Conservation (phyloP, 106 monocot genomes). For the Narthecium ossifragum region DNA sequence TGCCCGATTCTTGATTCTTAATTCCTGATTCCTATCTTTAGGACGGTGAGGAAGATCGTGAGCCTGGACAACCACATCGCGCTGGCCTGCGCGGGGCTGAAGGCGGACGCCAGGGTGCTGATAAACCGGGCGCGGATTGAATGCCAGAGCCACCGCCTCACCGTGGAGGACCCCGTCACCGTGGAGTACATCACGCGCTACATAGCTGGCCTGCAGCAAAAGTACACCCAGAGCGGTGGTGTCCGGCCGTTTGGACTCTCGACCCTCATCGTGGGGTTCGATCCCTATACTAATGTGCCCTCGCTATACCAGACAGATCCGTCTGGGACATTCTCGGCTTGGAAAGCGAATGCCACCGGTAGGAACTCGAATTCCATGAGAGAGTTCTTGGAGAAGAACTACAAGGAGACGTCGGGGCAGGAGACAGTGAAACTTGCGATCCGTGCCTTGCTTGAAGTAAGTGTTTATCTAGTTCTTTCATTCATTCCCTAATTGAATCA, state of each 20-base stretch:
- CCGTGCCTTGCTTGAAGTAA: conserved; percentile 76
- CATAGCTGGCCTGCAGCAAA: conserved; percentile 94
- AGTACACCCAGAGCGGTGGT: conserved; percentile 95
- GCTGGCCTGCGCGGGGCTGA: conserved; percentile 86
- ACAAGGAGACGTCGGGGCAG: conserved; percentile 82
- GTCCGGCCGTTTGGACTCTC: conserved; percentile 92
- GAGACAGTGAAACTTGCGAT: conserved; percentile 87
- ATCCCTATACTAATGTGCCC: conserved; percentile 60
- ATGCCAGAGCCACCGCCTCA: conserved; percentile 92
- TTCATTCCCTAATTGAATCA: no score
- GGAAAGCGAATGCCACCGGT: conserved; percentile 98
- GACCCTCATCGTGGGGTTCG: conserved; percentile 87
- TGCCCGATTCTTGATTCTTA: no score
- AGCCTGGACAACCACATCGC: conserved; percentile 86
- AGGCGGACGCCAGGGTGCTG: conserved; percentile 89
- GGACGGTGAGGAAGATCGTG: conserved; percentile 81
- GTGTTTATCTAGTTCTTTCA: neutral
- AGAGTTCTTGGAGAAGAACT: conserved; percentile 92
- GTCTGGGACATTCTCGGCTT: conserved; percentile 86
- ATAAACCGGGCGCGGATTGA: conserved; percentile 89
- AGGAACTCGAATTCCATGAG: conserved; percentile 92
- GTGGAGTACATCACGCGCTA: conserved; percentile 94
- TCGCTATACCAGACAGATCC: conserved; percentile 95
- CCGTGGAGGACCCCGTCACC: conserved; percentile 79
- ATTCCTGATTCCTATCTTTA: conserved; percentile 5